Base-by-base conservation (phyloP, 495 filamentous ascomycete genomes). In the Penicillium antarcticum region DNA sequence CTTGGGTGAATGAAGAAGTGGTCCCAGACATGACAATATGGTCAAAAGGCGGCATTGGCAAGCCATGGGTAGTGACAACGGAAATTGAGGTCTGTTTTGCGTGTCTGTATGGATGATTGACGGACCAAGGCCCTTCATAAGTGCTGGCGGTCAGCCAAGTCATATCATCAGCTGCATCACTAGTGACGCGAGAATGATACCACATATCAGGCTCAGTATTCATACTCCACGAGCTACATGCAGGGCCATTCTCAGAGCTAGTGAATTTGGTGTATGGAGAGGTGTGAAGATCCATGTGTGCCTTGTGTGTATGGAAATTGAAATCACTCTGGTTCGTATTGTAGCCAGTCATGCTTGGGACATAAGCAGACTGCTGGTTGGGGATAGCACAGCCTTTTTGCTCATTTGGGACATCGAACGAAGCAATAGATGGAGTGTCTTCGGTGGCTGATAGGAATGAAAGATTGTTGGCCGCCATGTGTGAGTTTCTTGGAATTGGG, bases 371-470 rank as follows among this genome's bases (percentile, higher is more conserved):
- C 26, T 1, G 8, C 0, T 7, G 26, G 9, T 29, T 10, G 26
- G 0, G 2, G 5, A 9, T 29, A 10, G 2, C 26, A 29, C 26
- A 29, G 5, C 26, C 9, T 29, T 4, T 1, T 29, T 29, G 26
- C 1, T 29, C 26, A 17, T 45, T 51, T 4, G 31, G 12, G 7
- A 47, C 24, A 1, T 40, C 45, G 17, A 60, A 52, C 4, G 53
- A 53, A 2, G 57, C 52, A 0, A 56, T 7, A 2, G 60, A 53
- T 1, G 48, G 18, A 0, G 29, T 43, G 0, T 55, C 42, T 21
- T 58, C 57, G 1, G 14, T 34, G 23, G 32, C 24, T 4, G 39
- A 37, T 1, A 46, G 32, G 19, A 60, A 57, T 0, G 42, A 48
- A 4, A 47, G 41, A 33, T 56, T 46, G 13, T 34, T 42, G 4